phyloP scores from a whole-genome alignment of 208 protist genomes.

The Entamoeba invadens region DNA sequence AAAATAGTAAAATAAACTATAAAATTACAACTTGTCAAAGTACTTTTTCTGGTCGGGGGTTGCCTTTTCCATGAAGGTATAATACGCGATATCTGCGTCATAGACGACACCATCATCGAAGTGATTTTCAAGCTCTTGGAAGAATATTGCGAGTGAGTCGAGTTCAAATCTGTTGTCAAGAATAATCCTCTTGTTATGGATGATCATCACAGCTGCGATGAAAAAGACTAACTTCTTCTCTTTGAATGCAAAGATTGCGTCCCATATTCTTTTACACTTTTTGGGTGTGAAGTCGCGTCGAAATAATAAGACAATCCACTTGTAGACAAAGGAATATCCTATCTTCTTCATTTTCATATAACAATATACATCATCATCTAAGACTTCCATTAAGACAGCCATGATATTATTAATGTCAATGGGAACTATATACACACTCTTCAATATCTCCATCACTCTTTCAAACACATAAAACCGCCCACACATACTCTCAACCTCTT shows the following conservation, averaged over 20 bases:
- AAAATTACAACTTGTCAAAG: too few species aligned
- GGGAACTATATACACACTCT: background rate
- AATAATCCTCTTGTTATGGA: background rate
- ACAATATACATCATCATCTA: background rate
- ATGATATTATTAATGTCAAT: background rate
- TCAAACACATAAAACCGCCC: background rate
- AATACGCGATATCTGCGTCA: background rate
- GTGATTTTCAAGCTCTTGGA: background rate
- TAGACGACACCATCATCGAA: background rate
- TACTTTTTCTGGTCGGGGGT: too few species aligned
- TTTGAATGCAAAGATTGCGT: background rate
- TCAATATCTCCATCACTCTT: background rate
- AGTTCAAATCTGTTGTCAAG: background rate
- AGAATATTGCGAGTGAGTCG: background rate
- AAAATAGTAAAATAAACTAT: too few species aligned
- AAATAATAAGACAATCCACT: background rate
- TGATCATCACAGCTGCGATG: background rate
- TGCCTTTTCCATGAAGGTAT: background rate
- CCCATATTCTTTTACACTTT: background rate
- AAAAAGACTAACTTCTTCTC: background rate
- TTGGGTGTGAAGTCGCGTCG: background rate
- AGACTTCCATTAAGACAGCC: background rate
- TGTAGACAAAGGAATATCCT: background rate
- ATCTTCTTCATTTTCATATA: background rate
- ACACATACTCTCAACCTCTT: background rate